Evolutionary conservation across 495 filamentous ascomycete genomes (phyloP).

Genomic region (Penicillium herquei): DNA sequence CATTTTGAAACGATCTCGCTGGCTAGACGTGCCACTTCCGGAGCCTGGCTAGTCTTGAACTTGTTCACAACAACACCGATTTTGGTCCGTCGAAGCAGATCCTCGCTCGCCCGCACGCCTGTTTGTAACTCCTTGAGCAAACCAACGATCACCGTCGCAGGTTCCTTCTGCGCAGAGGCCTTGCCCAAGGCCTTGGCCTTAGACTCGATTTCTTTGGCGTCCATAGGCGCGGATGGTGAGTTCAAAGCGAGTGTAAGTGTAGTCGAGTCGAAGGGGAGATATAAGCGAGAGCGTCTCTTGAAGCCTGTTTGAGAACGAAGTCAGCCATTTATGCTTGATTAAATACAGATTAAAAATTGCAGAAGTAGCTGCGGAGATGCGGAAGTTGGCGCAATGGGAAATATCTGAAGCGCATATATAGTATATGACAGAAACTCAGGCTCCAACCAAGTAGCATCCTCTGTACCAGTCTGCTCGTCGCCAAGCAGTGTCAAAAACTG

Average conservation of each 20-base stretch:
- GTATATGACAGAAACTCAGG: no score
- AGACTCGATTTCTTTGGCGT: slow-evolving; percentile 73
- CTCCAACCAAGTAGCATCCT: no score
- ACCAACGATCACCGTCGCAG: slow-evolving; percentile 59
- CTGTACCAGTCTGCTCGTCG: neutral
- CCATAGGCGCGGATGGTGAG: slow-evolving; percentile 52
- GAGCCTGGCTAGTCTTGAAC: slow-evolving; percentile 69
- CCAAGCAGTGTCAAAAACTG: neutral
- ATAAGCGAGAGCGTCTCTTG: neutral
- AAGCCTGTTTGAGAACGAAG: neutral
- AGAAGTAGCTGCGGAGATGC: neutral
- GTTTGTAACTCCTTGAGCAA: slow-evolving; percentile 76
- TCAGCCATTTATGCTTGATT: neutral
- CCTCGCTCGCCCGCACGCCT: slow-evolving; percentile 80
- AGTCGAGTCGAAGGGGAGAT: neutral
- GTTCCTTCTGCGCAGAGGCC: slow-evolving; percentile 66
- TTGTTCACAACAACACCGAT: slow-evolving; percentile 88
- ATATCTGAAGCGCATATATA: neutral
- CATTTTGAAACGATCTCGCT: slow-evolving; percentile 83
- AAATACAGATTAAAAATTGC: neutral
- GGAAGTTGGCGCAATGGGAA: neutral
- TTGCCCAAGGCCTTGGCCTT: slow-evolving; percentile 74
- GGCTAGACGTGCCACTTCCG: slow-evolving; percentile 71
- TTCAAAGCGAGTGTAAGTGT: neutral
- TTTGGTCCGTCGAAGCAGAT: slow-evolving; percentile 78